A percentile compares a stretch with the other conserved stretches of the same genome.
Evolutionary conservation across 768 basidiomycete species (phyloP).

Genomic region (Hypsizygus marmoreus): DNA sequence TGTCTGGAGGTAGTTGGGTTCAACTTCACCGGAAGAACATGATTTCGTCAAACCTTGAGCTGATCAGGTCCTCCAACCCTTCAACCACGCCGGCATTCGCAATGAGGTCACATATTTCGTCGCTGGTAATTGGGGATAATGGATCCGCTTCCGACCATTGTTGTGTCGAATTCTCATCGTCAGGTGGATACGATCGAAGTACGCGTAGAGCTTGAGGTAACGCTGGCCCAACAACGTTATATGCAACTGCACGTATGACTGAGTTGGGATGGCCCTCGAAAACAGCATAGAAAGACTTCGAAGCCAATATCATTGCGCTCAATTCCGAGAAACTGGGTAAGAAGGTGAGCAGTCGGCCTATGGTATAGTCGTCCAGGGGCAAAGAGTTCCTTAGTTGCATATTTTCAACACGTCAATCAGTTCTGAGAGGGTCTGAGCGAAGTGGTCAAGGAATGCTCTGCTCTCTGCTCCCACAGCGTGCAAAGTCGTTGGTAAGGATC

Average conservation of each 20-base stretch:
- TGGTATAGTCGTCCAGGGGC: constrained; percentile 23
- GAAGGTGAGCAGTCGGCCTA: constrained; percentile 25
- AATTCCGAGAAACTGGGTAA: constrained; percentile 23
- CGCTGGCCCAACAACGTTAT: constrained; percentile 25
- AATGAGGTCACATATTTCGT: background rate
- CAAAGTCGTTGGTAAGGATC: too few species aligned
- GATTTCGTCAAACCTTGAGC: constrained; percentile 11
- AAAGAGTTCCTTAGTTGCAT: constrained; percentile 7
- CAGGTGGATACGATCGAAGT: constrained; percentile 7
- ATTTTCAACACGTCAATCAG: background rate
- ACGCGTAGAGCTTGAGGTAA: constrained; percentile 26
- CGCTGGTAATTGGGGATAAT: constrained; percentile 9
- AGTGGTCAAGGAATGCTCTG: background rate
- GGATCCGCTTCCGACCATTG: constrained; percentile 4
- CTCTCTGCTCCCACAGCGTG: too few species aligned
- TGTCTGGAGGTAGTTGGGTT: constrained; percentile 9
- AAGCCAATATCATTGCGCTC: constrained; percentile 17
- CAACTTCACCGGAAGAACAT: background rate
- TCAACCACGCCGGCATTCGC: constrained; percentile 7
- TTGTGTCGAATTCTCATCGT: background rate
- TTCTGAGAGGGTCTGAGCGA: background rate
- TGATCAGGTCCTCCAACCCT: constrained; percentile 23
- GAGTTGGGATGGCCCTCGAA: constrained; percentile 23
- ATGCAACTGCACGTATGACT: constrained; percentile 24
- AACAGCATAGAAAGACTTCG: constrained; percentile 22